Conservation (phyloP, 768 basidiomycete genomes). For the Neoboletus brunneissimus region DNA sequence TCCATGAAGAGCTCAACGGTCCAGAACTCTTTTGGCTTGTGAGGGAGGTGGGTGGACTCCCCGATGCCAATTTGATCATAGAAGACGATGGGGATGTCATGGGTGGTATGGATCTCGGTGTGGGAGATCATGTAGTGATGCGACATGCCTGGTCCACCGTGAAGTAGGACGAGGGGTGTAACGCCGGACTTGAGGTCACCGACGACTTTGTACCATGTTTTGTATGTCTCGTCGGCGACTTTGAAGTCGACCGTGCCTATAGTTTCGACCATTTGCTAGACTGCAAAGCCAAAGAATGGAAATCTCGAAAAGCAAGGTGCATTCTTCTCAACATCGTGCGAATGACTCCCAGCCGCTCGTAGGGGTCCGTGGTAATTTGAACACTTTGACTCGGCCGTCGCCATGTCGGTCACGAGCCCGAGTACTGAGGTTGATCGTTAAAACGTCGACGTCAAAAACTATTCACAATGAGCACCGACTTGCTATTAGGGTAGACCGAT, state of each 20-base stretch:
- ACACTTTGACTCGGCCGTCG: no score
- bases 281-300: no score
- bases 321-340: no score
- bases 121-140: slow-evolving; percentile 37
- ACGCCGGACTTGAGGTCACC: slow-evolving; percentile 33
- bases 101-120: slow-evolving; percentile 27
- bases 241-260: slow-evolving; percentile 17
- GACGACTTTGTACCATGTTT: slow-evolving; percentile 43
- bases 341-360: no score
- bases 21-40: slow-evolving; percentile 40
- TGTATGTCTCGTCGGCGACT: slow-evolving; percentile 23
- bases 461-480: no score
- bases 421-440: no score
- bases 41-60: slow-evolving; percentile 41
- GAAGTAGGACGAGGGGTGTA: slow-evolving; percentile 35
- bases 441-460: no score
- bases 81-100: slow-evolving; percentile 40
- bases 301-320: no score
- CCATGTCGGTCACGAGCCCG: no score
- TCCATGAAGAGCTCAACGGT: slow-evolving; percentile 48
- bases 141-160: slow-evolving; percentile 40
- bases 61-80: slow-evolving; percentile 50
- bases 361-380: no score
- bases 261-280: slow-evolving; percentile 10
- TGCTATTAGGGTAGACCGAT: no score